phyloP scores from a whole-genome alignment of 1,284 basidiomycete species.

The Rhodotorula sp. region DNA sequence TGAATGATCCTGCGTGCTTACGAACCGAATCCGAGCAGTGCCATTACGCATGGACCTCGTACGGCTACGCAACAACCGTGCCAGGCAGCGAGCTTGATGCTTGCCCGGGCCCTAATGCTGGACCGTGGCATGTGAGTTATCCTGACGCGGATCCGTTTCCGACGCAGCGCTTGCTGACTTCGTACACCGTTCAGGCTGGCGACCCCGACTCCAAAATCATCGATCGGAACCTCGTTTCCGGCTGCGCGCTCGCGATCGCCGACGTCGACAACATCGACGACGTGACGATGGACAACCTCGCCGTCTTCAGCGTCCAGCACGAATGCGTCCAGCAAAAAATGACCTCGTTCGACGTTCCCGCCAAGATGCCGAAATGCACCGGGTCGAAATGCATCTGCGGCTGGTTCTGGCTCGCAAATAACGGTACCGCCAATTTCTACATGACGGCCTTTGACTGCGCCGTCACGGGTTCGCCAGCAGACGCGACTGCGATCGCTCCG shows the following conservation, averaged over 20 bases:
- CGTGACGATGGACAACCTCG: conserved; percentile 40
- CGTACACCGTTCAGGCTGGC: conserved; percentile 9
- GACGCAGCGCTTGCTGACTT: neutral
- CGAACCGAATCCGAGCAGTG: neutral
- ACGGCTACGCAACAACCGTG: conserved; percentile 22
- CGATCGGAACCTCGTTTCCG: conserved; percentile 28
- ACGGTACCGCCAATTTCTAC: conserved; percentile 35
- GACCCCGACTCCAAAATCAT: conserved; percentile 18
- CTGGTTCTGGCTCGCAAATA: conserved; percentile 34
- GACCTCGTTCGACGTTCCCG: conserved; percentile 35
- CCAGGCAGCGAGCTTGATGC: conserved; percentile 28
- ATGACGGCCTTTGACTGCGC: conserved; percentile 37
- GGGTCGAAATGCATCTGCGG: conserved; percentile 37
- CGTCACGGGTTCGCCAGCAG: conserved; percentile 22
- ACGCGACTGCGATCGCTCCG: conserved; percentile 31
- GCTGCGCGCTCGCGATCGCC: conserved; percentile 40
- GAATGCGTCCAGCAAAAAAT: conserved; percentile 31
- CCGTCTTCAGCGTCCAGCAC: conserved; percentile 33
- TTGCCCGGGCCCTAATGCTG: conserved; percentile 31
- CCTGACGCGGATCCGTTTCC: neutral
- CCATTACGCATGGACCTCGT: conserved; percentile 21
- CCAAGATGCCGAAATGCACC: conserved; percentile 34
- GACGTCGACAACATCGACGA: conserved; percentile 35
- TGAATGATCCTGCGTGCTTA: no score
- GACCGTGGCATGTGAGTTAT: conserved; percentile 6